A percentile compares a stretch with the other conserved stretches of the same genome.
These are phyloP conservation scores for Dothideomycetidae sp. DNA, from an alignment of 2,329 filamentous ascomycete species.

Conservation along the genomic window DNA sequence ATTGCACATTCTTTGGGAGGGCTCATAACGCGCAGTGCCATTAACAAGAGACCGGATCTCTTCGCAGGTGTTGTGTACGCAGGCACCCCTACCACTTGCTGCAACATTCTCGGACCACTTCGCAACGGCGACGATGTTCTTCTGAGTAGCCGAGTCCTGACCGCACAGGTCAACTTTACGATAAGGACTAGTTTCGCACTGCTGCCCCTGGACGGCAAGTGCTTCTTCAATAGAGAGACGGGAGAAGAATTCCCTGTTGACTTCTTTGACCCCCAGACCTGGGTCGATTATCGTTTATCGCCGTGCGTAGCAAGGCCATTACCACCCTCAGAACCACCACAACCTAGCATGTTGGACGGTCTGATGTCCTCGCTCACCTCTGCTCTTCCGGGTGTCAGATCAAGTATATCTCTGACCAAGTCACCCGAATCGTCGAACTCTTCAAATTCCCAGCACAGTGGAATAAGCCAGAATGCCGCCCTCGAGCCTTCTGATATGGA, in stretches of 20 bases:
- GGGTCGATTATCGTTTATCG: constrained; percentile 64
- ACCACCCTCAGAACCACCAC: constrained; percentile 35
- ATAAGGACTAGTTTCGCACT: constrained; percentile 75
- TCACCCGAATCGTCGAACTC: not conserved
- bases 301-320: constrained; percentile 60
- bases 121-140: constrained; percentile 88
- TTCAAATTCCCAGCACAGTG: constrained; percentile 12
- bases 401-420: constrained; percentile 1
- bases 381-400: constrained; percentile 13
- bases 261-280: constrained; percentile 67
- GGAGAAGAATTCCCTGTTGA: constrained; percentile 69
- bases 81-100: constrained; percentile 68
- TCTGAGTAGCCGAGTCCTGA: constrained; percentile 76
- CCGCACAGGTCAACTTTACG: constrained; percentile 85
- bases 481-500: constrained; percentile 9
- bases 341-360: constrained; percentile 29
- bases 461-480: constrained; percentile 9
- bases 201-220: constrained; percentile 72
- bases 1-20: constrained; percentile 82
- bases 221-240: constrained; percentile 72
- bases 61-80: constrained; percentile 79
- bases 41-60: constrained; percentile 72
- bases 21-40: constrained; percentile 72
- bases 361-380: constrained; percentile 34
- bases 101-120: constrained; percentile 82